A percentile compares a stretch with the other conserved stretches of the same genome.
Evolutionary conservation across 2,329 filamentous ascomycete species (phyloP).

Genomic region (Botrytis cinerea): DNA sequence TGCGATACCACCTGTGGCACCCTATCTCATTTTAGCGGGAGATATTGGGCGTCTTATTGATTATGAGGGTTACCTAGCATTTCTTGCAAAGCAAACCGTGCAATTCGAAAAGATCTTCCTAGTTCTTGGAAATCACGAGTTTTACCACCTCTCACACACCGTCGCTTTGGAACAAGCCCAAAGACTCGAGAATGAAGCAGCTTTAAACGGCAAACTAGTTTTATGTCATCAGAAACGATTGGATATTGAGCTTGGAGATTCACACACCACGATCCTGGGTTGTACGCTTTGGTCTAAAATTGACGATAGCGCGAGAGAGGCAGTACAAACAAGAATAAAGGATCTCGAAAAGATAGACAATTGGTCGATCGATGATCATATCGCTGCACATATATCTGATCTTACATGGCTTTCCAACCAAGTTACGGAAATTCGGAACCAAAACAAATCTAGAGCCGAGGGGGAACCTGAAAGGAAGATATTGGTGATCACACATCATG

Average conservation of each 20-base stretch:
- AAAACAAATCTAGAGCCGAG: slow-evolving; percentile 24
- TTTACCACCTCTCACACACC: slow-evolving; percentile 44
- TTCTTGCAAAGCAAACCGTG: slow-evolving; percentile 46
- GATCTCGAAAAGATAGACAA: slow-evolving; percentile 28
- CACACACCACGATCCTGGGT: slow-evolving; percentile 46
- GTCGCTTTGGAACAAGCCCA: slow-evolving; percentile 30
- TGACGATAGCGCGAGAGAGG: slow-evolving; percentile 41
- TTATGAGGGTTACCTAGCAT: slow-evolving; percentile 44
- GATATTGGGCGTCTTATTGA: slow-evolving; percentile 50
- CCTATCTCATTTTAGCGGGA: slow-evolving; percentile 51
- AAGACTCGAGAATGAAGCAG: slow-evolving; percentile 24
- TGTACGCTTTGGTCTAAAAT: slow-evolving; percentile 55
- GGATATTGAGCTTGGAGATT: slow-evolving; percentile 43
- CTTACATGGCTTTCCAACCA: slow-evolving; percentile 45
- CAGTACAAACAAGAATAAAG: slow-evolving; percentile 18
- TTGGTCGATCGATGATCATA: slow-evolving; percentile 27
- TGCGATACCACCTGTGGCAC: slow-evolving; percentile 44
- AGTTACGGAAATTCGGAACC: slow-evolving; percentile 38
- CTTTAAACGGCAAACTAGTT: slow-evolving; percentile 39
- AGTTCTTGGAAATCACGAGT: slow-evolving; percentile 52
- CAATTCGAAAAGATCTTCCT: slow-evolving; percentile 48
- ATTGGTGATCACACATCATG: slow-evolving; percentile 46
- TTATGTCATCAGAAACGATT: slow-evolving; percentile 46
- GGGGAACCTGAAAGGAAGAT: slow-evolving; percentile 42
- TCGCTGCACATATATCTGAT: slow-evolving; percentile 33